phyloP scores from a whole-genome alignment of 495 filamentous ascomycete species.

The Talaromyces borbonicus region DNA sequence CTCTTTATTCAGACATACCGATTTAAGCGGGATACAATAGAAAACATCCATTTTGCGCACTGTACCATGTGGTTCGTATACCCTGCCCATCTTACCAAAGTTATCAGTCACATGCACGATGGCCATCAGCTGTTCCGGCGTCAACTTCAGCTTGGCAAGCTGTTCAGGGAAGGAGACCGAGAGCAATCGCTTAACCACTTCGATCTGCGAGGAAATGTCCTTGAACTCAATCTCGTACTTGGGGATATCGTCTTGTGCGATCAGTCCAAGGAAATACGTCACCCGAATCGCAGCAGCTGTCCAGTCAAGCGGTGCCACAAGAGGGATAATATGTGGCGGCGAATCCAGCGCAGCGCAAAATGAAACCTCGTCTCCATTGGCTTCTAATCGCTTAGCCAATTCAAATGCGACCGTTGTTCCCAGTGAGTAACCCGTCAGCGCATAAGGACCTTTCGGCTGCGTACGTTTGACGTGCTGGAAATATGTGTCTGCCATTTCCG shows the following conservation, averaged over 20 bases:
- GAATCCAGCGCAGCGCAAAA: conserved; percentile 14
- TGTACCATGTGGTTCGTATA: conserved; percentile 31
- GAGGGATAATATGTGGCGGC: conserved; percentile 5
- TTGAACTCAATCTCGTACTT: background rate
- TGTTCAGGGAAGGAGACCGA: background rate
- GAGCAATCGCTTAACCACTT: background rate
- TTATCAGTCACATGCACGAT: background rate
- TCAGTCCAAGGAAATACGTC: conserved; percentile 10
- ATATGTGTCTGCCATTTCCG: conserved; percentile 27
- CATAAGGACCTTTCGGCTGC: conserved; percentile 42
- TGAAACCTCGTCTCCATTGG: conserved; percentile 10
- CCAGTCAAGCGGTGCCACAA: conserved; percentile 6
- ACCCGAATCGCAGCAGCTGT: conserved; percentile 3
- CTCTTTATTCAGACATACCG: no score
- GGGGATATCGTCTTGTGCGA: conserved; percentile 2
- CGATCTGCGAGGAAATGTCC: background rate
- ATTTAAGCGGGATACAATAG: no score
- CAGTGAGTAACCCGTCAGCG: conserved; percentile 40
- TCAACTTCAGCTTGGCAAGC: background rate
- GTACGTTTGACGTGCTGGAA: conserved; percentile 22
- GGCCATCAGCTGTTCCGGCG: background rate
- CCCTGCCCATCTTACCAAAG: conserved; percentile 31
- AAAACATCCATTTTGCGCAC: conserved; percentile 36
- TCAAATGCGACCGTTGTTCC: conserved; percentile 44
- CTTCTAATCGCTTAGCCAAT: conserved; percentile 33